phyloP scores from a whole-genome alignment of 192 early-diverging fungal species.

The Coemansia sp. region DNA sequence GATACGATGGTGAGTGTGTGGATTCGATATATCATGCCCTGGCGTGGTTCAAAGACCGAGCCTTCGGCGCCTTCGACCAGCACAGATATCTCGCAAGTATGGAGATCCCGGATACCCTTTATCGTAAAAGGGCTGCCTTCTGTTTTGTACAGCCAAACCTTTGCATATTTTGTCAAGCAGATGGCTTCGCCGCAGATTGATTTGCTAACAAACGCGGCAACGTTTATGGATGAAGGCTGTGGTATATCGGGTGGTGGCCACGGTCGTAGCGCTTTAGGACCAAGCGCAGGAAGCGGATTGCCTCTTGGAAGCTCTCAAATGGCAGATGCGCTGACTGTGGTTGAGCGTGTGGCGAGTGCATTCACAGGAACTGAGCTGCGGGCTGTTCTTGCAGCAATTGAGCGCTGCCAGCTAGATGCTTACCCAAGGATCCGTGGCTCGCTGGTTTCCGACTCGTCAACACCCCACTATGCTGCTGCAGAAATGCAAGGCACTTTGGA shows the following conservation, averaged over 20 bases:
- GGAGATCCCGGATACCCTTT: constrained; percentile 39
- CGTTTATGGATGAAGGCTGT: neutral
- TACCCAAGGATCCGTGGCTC: constrained; percentile 14
- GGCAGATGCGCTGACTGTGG: constrained; percentile 28
- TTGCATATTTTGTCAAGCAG: constrained; percentile 26
- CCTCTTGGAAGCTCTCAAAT: constrained; percentile 15
- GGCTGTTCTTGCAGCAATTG: constrained; percentile 30
- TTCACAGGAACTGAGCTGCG: constrained; percentile 33
- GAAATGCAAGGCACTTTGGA: neutral
- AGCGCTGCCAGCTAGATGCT: constrained; percentile 28
- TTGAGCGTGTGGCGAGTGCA: constrained; percentile 33
- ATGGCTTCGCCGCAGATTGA: constrained; percentile 22
- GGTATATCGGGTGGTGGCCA: neutral
- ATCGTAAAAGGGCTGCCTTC: constrained; percentile 32
- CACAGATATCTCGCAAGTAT: constrained; percentile 27
- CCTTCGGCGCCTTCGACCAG: neutral
- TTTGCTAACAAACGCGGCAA: constrained; percentile 17
- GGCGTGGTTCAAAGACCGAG: constrained; percentile 21
- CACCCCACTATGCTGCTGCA: neutral
- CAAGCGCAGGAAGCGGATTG: constrained; percentile 10
- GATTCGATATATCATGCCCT: constrained; percentile 46
- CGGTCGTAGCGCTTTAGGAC: neutral
- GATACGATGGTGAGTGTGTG: constrained; percentile 29
- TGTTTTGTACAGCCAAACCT: constrained; percentile 32
- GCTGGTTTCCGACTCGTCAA: neutral